A percentile compares a stretch with the other conserved stretches of the same genome.
phyloP scores from a whole-genome alignment of 768 basidiomycete species.

The Pulveroboletus sp. region DNA sequence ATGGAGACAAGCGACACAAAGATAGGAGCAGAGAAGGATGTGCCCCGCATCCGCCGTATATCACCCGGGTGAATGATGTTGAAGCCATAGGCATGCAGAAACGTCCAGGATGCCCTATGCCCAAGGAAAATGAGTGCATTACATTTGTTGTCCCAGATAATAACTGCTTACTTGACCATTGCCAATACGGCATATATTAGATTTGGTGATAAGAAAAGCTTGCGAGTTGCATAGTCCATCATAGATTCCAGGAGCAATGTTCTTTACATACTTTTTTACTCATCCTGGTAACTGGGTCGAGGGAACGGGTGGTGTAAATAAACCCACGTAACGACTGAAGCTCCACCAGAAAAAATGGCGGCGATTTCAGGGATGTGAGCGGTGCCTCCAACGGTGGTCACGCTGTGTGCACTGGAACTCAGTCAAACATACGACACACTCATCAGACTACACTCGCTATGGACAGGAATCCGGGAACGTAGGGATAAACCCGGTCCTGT shows the following conservation, averaged over 20 bases:
- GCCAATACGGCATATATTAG: conserved; percentile 28
- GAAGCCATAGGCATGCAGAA: conserved; percentile 53
- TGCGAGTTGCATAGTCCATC: conserved; percentile 60
- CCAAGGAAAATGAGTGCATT: too few species aligned
- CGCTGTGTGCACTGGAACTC: conserved; percentile 36
- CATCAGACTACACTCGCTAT: conserved; percentile 35
- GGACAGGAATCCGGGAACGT: conserved; percentile 63
- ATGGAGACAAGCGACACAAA: conserved; percentile 64
- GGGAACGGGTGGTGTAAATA: conserved; percentile 37
- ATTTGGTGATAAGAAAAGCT: conserved; percentile 13
- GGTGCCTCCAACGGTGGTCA: conserved; percentile 74
- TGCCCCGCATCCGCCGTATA: too few species aligned
- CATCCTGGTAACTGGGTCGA: conserved; percentile 53
- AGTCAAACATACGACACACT: not conserved
- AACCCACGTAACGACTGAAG: conserved; percentile 62
- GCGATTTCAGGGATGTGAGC: conserved; percentile 56
- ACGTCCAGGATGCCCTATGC: conserved; percentile 60
- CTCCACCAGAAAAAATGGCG: conserved; percentile 64
- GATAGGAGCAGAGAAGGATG: conserved; percentile 62
- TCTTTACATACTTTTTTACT: conserved; percentile 43
- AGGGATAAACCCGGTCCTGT: conserved; percentile 52
- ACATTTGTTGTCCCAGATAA: too few species aligned
- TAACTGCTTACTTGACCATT: conserved; percentile 45
- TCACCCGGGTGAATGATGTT: conserved; percentile 42
- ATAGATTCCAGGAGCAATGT: conserved; percentile 48